Evolutionary conservation across 768 basidiomycete species (phyloP), one percentile per base, ranked within the genome.

Genomic region (Collybia mongolica): DNA sequence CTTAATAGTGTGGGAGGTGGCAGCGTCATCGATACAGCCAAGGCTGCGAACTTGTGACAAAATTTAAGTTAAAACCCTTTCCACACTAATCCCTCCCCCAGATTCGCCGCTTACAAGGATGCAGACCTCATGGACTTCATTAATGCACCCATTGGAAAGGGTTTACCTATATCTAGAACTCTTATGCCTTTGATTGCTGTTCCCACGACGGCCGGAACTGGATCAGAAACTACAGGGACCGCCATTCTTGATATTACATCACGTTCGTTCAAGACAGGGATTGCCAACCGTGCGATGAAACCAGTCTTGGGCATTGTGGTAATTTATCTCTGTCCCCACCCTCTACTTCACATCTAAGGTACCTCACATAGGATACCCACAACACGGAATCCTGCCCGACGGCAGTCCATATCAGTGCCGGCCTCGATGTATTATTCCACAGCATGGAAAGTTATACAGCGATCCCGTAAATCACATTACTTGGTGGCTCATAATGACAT

Each of bases 71-170:
- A 18, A 15, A 18, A 5, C 12, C 35, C 32, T 11, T 14, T 19
- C 17, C 28, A 6, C 39, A 9, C 50, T 17, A 55, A 37, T 63
- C 36, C 35, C 18, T 18, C 2, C 8, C 17, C 14, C 53, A 92
- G 90, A 51, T 95, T 94, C 67, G 79, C 89, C 0, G 90, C 91
- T 9, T 98, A 98, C 75, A 88, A 88, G 57, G 92, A 98, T 55
- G 82, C 90, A 0, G 91, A 97, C 62, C 72, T 98, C 8, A 88
- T 94, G 73, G 96, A 98, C 65, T 98, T 96, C 66, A 90, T 98
- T 68, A 98, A 98, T 63, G 94, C 96, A 1, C 96, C 96, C 0
- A 76, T 98, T 46, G 96, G 96, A 38, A 94, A 93, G 68, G 95
- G 95, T 4, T 75, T 86, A 35, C 91, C 95, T 2, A 87, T 98